Base-by-base conservation (phyloP, 2,329 filamentous ascomycete species). In the Achaetomium macrosporum region DNA sequence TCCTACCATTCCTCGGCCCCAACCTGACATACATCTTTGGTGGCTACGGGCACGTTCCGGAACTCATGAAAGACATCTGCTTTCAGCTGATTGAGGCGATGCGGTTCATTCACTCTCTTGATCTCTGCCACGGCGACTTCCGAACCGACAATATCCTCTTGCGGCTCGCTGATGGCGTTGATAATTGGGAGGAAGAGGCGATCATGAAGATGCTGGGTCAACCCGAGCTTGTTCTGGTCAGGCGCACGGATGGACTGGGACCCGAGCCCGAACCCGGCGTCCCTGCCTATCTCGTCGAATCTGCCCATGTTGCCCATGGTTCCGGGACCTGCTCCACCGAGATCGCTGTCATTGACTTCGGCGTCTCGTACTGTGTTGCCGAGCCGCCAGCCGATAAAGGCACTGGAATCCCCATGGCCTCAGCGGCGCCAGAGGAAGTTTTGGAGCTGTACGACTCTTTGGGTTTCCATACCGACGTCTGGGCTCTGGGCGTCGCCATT, bases 71-170 rank as follows among this genome's bases (percentile, higher is more conserved):
- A 12, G 54, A 50, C 40, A 42, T 58, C 31, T 57, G 56, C 42
- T 50, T 52, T 39, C 59, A 55, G 42, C 37, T 57, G 19, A 50
- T 48, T 3, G 19, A 44, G 11, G 49, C 51, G 10, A 40, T 61
- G 37, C 16, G 43, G 2, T 51, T 58, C 11, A 37, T 58, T 9
- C 55, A 59, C 47, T 40, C 45, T 6, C 50, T 20, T 3, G 39
- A 31, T 1, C 33, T 58, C 9, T 59, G 55, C 29, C 55, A 61
- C 20, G 59, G 55, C 17, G 55, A 61, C 40, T 59, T 59, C 39
- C 51, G 59, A 2, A 20, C 44, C 4, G 20, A 39, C 20, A 59
- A 57, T 33, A 51, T 57, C 41, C 12, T 58, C 3, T 20, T 53
- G 19, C 50, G 42, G 2, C 43, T 57, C 3, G 20, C 16, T 11